phyloP scores from a whole-genome alignment of 306 rosid species.

The Carpinus viminea region DNA sequence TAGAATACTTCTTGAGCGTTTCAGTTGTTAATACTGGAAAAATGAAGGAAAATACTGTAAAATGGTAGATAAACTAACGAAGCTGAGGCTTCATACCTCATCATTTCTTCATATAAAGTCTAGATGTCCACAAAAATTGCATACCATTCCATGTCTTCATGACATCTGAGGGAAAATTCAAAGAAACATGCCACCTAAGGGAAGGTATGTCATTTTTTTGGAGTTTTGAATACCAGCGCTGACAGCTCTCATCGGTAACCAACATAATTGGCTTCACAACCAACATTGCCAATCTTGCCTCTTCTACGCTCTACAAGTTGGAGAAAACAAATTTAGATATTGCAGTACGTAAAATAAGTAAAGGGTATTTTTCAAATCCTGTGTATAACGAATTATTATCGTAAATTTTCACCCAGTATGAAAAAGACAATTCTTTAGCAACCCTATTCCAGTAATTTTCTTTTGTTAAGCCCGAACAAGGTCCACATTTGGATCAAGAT shows the following conservation, averaged over 20 bases:
- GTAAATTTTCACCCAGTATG: background rate
- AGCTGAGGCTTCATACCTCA: background rate
- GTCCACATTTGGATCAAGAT: background rate
- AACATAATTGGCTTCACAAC: slow-evolving; percentile 70
- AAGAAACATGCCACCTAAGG: slow-evolving; percentile 60
- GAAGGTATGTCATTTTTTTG: slow-evolving; percentile 49
- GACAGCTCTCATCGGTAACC: slow-evolving; percentile 67
- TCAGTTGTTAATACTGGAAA: slow-evolving; percentile 54
- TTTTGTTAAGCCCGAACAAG: background rate
- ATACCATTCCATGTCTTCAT: slow-evolving; percentile 42
- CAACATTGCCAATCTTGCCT: slow-evolving; percentile 64
- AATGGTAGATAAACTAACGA: slow-evolving; percentile 11
- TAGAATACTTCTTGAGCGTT: slow-evolving; percentile 47
- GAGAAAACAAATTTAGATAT: background rate
- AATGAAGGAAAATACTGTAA: slow-evolving; percentile 9
- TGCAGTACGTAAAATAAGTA: background rate
- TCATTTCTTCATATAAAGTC: background rate
- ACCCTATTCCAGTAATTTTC: background rate
- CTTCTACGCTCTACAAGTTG: slow-evolving; percentile 60
- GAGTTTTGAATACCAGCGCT: slow-evolving; percentile 56
- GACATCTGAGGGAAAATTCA: slow-evolving; percentile 49
- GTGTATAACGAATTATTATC: background rate
- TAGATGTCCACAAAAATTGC: slow-evolving; percentile 11
- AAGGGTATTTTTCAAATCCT: background rate
- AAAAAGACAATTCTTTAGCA: too few species aligned